Percentiles rank a stretch among this genome's conserved stretches.
Conservation (phyloP, 805 yeast genomes). For the Yamadazyma takamatsuzukensis region DNA sequence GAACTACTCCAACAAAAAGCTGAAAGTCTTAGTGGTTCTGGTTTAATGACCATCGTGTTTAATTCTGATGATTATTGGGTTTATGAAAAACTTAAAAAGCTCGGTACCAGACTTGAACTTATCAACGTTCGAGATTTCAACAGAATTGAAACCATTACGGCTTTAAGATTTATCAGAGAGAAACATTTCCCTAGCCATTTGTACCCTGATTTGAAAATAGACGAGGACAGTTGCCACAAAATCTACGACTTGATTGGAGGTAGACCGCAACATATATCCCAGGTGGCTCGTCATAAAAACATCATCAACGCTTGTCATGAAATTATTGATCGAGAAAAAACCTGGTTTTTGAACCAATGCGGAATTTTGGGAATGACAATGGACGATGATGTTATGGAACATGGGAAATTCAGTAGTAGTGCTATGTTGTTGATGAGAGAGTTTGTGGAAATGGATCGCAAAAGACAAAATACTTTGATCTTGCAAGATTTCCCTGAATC, state of each 20-base stretch:
- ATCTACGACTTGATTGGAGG: conserved; percentile 77
- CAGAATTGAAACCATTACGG: conserved; percentile 51
- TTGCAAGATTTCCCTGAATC: conserved; percentile 28
- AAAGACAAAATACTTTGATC: conserved; percentile 24
- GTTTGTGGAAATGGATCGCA: conserved; percentile 64
- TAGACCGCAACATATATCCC: conserved; percentile 75
- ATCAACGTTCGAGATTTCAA: conserved; percentile 63
- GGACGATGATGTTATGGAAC: conserved; percentile 90
- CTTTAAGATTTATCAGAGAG: conserved; percentile 50
- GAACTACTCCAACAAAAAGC: conserved; percentile 83
- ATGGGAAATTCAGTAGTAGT: conserved; percentile 69
- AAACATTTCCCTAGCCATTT: conserved; percentile 28
- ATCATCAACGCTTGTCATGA: conserved; percentile 60
- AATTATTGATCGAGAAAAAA: conserved; percentile 74
- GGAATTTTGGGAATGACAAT: conserved; percentile 70
- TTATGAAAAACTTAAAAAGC: conserved; percentile 66
- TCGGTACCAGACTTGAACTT: conserved; percentile 73
- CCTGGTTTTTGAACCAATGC: conserved; percentile 83
- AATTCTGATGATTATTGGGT: conserved; percentile 87
- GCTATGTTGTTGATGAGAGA: conserved; percentile 72
- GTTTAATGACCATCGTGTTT: conserved; percentile 65
- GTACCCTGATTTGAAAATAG: conserved; percentile 35
- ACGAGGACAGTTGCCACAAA: conserved; percentile 41
- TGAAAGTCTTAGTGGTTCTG: conserved; percentile 70
- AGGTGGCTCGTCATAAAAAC: conserved; percentile 59